These are phyloP conservation scores for Lactarius sanguifluus DNA, from an alignment of 768 basidiomycete genomes.

Conservation along the genomic window DNA sequence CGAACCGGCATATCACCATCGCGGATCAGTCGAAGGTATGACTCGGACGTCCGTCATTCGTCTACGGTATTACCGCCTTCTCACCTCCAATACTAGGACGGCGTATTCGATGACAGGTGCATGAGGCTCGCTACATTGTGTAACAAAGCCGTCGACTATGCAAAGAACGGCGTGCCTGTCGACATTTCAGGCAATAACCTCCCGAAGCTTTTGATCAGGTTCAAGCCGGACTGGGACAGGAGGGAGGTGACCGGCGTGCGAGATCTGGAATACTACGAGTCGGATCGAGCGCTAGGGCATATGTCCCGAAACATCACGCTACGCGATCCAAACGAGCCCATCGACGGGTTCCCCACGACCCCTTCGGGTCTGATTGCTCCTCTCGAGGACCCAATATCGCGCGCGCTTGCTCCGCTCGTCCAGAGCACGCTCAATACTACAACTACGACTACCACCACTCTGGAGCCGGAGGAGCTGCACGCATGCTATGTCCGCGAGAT, in stretches of 20 bases:
- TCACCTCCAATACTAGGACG: slow-evolving; percentile 43
- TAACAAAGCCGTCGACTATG: slow-evolving; percentile 72
- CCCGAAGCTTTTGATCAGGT: slow-evolving; percentile 57
- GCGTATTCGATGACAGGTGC: slow-evolving; percentile 60
- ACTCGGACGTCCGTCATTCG: background rate
- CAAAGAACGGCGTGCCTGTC: slow-evolving; percentile 72
- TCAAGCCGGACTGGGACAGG: slow-evolving; percentile 79
- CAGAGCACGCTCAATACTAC: background rate
- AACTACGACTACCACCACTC: too few relatives aligned
- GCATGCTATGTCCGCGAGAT: slow-evolving; percentile 61
- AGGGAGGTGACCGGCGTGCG: slow-evolving; percentile 42
- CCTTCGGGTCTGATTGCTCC: background rate
- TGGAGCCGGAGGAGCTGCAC: slow-evolving; percentile 38
- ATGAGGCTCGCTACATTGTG: slow-evolving; percentile 59
- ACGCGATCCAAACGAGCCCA: slow-evolving; percentile 38
- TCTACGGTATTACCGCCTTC: background rate
- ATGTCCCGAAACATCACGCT: slow-evolving; percentile 65
- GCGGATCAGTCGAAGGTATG: slow-evolving; percentile 74
- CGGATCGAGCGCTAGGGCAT: slow-evolving; percentile 65
- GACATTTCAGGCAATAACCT: slow-evolving; percentile 44
- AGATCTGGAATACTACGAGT: slow-evolving; percentile 69
- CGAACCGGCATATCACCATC: slow-evolving; percentile 65
- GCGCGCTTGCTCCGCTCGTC: slow-evolving; percentile 11
- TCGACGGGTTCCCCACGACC: background rate
- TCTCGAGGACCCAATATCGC: slow-evolving; percentile 16